phyloP scores from a whole-genome alignment of 106 monocot genomes.

The Acanthochlamys bracteata region DNA sequence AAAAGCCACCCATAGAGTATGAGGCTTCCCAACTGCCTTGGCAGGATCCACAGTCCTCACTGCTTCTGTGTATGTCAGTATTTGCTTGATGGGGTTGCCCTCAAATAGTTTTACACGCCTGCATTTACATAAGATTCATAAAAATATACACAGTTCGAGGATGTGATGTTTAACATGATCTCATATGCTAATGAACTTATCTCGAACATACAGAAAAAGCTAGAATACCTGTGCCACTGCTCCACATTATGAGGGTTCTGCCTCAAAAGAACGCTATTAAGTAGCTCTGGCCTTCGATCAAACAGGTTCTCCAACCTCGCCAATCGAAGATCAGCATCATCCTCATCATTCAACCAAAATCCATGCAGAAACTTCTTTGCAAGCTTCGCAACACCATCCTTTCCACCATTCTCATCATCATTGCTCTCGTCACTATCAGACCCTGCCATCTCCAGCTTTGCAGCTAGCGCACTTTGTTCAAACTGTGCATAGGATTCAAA shows the following conservation, averaged over 20 bases:
- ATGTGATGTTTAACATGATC: not conserved
- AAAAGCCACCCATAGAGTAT: conserved; percentile 93
- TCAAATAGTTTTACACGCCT: conserved; percentile 92
- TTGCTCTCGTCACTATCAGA: conserved; percentile 26
- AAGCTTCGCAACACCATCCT: conserved; percentile 34
- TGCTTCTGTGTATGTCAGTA: conserved; percentile 78
- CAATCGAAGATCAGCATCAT: conserved; percentile 77
- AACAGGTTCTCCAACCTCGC: conserved; percentile 75
- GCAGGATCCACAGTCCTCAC: conserved; percentile 92
- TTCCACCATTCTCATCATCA: conserved; percentile 20
- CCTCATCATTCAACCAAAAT: conserved; percentile 93
- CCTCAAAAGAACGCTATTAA: conserved; percentile 83
- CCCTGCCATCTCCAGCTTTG: conserved; percentile 64
- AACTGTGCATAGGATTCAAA: conserved; percentile 88
- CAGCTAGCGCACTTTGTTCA: conserved; percentile 81
- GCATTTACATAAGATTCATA: conserved; percentile 6
- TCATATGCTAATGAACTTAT: not conserved
- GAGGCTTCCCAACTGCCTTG: conserved; percentile 96
- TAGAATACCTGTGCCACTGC: conserved; percentile 78
- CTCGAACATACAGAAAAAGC: not conserved
- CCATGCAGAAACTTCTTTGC: conserved; percentile 50
- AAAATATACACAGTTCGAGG: not conserved
- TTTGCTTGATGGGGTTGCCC: conserved; percentile 80
- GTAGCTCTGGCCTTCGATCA: conserved; percentile 70
- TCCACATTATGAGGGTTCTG: conserved; percentile 99